Percentiles rank a stretch among this genome's conserved stretches.
Conservation (phyloP, 371 early-diverging fungal species). For the Mortierella sp. region DNA sequence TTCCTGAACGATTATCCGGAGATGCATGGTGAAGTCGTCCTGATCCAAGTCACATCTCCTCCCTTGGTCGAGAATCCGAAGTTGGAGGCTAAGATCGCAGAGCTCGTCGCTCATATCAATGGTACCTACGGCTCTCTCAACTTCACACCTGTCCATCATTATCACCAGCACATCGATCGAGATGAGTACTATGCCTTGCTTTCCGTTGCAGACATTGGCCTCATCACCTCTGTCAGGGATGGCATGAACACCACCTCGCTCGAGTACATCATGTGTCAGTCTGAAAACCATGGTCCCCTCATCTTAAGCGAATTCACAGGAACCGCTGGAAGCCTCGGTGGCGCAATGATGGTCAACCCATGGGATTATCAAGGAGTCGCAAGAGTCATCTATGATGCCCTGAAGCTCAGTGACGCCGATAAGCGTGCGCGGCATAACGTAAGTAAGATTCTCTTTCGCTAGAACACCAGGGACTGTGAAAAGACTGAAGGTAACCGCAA, state of each 20-base stretch:
- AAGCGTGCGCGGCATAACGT: slow-evolving; percentile 79
- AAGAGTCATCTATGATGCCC: slow-evolving; percentile 88
- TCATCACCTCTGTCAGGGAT: slow-evolving; percentile 97
- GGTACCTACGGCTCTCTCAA: slow-evolving; percentile 94
- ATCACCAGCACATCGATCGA: slow-evolving; percentile 93
- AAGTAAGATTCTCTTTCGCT: too few relatives aligned
- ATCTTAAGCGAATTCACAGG: slow-evolving; percentile 98
- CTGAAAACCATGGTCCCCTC: slow-evolving; percentile 90
- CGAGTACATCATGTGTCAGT: slow-evolving; percentile 98
- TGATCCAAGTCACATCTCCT: slow-evolving; percentile 85
- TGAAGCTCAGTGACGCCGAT: slow-evolving; percentile 86
- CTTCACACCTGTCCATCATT: slow-evolving; percentile 94
- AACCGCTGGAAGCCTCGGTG: slow-evolving; percentile 92
- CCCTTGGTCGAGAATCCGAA: slow-evolving; percentile 64
- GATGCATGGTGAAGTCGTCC: slow-evolving; percentile 88
- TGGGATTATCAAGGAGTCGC: slow-evolving; percentile 97
- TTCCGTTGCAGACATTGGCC: slow-evolving; percentile 91
- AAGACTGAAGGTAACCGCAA: too few relatives aligned
- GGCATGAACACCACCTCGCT: slow-evolving; percentile 99
- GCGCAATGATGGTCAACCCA: slow-evolving; percentile 95
- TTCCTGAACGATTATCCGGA: slow-evolving; percentile 92
- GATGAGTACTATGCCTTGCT: slow-evolving; percentile 97
- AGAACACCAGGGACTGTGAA: too few relatives aligned
- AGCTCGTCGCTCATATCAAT: slow-evolving; percentile 93
- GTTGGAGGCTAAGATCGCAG: slow-evolving; percentile 87